A percentile compares a stretch with the other conserved stretches of the same genome.
These are phyloP conservation scores for Epichloe uncinata DNA, from an alignment of 2,329 filamentous ascomycete genomes.

Conservation along the genomic window DNA sequence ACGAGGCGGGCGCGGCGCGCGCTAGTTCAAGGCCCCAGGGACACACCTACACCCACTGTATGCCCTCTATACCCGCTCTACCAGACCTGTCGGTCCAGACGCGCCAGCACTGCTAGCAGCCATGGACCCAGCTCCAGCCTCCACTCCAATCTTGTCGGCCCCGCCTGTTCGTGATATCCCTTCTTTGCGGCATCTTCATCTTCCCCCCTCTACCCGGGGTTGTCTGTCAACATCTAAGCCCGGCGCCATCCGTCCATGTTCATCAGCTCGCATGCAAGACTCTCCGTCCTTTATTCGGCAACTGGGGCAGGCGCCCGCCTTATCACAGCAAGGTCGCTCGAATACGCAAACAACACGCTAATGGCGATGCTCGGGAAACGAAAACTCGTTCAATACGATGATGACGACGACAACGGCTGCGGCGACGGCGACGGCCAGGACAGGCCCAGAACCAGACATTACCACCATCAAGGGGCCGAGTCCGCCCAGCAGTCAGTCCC, in stretches of 20 bases:
- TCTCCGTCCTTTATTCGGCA: neutral
- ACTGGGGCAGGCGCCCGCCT: neutral
- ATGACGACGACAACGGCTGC: neutral
- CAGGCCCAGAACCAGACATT: neutral
- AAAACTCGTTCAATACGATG: conserved; percentile 8
- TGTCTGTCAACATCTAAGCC: too few relatives aligned
- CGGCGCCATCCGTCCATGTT: neutral
- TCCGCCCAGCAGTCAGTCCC: neutral
- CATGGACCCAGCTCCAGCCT: too few relatives aligned
- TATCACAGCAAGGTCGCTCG: neutral
- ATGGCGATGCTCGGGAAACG: conserved; percentile 15
- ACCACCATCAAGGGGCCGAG: neutral
- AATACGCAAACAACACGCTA: neutral
- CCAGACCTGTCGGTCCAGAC: neutral
- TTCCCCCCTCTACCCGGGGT: too few relatives aligned
- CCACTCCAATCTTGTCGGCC: too few relatives aligned
- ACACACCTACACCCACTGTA: too few relatives aligned
- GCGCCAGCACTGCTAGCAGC: too few relatives aligned
- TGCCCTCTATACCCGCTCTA: neutral
- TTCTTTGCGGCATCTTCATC: too few relatives aligned
- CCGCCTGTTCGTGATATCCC: too few relatives aligned
- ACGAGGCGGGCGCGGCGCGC: too few relatives aligned
- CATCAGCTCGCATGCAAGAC: neutral
- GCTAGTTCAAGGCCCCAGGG: too few relatives aligned
- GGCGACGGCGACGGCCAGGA: neutral